phyloP scores from a whole-genome alignment of 306 rosid species.

The Pyrus betulifolia region DNA sequence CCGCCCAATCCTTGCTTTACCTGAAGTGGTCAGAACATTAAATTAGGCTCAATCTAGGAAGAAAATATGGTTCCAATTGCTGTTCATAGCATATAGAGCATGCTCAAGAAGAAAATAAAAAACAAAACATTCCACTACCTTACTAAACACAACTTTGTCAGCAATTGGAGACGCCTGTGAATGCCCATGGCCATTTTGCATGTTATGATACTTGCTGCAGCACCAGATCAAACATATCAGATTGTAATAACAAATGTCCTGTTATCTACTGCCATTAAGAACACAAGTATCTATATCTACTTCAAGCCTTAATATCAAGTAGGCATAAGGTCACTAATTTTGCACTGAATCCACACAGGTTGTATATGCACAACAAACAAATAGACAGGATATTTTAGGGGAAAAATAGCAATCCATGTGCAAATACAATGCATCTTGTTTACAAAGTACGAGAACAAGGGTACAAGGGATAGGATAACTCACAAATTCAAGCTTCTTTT shows the following conservation, averaged over 20 bases:
- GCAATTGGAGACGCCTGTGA: constrained; percentile 52
- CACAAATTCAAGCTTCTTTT: not conserved
- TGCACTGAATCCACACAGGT: not conserved
- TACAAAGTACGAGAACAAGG: not conserved
- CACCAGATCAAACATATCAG: constrained; percentile 6
- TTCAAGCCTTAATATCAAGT: not conserved
- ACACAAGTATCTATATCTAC: not conserved
- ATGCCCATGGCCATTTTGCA: constrained; percentile 62
- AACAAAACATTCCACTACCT: constrained; percentile 41
- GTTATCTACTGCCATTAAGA: not conserved
- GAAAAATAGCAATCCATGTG: not conserved
- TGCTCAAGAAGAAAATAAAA: not conserved
- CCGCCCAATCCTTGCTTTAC: constrained; percentile 94
- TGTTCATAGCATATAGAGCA: constrained; percentile 1
- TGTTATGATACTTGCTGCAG: constrained; percentile 60
- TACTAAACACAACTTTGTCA: constrained; percentile 75
- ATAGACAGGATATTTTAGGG: not conserved
- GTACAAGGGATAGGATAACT: not conserved
- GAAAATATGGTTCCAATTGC: not conserved
- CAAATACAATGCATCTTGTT: not conserved
- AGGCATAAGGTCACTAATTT: not conserved
- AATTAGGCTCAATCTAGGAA: constrained; percentile 22
- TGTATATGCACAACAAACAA: not conserved
- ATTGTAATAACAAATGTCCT: not conserved
- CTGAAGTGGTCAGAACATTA: constrained; percentile 36